Evolutionary conservation across 495 filamentous ascomycete species (phyloP), one percentile per base, ranked within the genome.

Genomic region (Aspergillus nanangensis): DNA sequence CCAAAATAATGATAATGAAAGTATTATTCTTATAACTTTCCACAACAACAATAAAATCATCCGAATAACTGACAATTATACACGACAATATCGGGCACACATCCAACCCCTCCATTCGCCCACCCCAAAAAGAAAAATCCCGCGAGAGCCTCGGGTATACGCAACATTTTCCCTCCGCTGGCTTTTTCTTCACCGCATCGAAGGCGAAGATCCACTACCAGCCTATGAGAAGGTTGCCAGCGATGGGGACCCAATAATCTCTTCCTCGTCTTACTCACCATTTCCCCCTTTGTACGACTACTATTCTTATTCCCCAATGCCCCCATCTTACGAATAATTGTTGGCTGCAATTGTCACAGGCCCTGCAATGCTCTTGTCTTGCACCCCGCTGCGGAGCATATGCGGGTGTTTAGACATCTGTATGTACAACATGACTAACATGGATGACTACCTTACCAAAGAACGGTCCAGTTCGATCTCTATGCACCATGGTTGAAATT

Each of bases 111-210:
- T 41, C 23, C 32, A 23, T 37, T 20, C 43, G 14, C 37, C 18
- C 27, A 44, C 45, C 48, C 9, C n/a, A n/a, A n/a, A n/a, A n/a
- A n/a, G n/a, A n/a, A n/a, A 50, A 48, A 45, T 41, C 29, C 50
- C 24, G 42, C 40, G 37, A 51, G 40, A 45, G 34, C 19, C 44
- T 48, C 47, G 54, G 44, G 41, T 49, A 45, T 20, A 21, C 33
- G 34, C 25, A 37, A 47, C 24, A 39, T 15, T 8, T n/a, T 10
- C 33, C 29, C 19, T 14, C 22, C 8, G 33, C n/a, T 8, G 38
- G 41, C 34, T 34, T 17, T 39, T 51, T 55, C 56, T 53, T 57
- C 59, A 62, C 59, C 59, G 56, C 59, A 62, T 59, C 59, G 49
- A 57, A 57, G 59, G 59, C 53, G 35, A 57, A 39, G 51, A 47